These are phyloP conservation scores for Podaxis sp. DNA, from an alignment of 768 basidiomycete genomes.

Conservation along the genomic window DNA sequence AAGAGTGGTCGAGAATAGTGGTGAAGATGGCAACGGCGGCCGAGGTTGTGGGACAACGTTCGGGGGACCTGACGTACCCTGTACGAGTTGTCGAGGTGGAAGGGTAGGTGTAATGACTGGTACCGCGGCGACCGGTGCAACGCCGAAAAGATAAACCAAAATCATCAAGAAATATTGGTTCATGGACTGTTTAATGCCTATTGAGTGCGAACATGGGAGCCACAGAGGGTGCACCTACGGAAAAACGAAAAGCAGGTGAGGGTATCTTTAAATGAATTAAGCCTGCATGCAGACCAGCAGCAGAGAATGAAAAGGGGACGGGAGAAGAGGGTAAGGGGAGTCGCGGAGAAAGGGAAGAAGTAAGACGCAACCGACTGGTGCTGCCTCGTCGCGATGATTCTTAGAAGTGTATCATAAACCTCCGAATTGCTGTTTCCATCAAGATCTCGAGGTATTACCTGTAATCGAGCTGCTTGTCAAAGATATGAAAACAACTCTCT, in stretches of 20 bases:
- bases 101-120: neutral
- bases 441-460: neutral
- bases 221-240: neutral
- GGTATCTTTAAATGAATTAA: neutral
- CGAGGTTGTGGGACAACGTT: neutral
- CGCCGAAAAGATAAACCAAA: neutral
- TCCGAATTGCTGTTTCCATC: neutral
- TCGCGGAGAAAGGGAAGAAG: neutral
- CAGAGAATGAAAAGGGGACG: neutral
- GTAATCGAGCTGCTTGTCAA: neutral
- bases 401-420: neutral
- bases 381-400: neutral
- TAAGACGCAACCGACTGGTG: neutral
- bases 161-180: neutral
- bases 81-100: neutral
- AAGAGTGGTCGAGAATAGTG: neutral
- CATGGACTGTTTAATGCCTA: neutral
- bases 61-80: neutral
- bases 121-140: slow-evolving; percentile 2
- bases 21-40: neutral
- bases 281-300: slow-evolving; percentile 11
- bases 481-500: neutral
- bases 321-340: no score
- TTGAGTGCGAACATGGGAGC: neutral
- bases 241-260: neutral